Percentiles rank a stretch among this genome's conserved stretches.
Evolutionary conservation across 2,329 filamentous ascomycete species (phyloP).

Genomic region (Alternaria sp.): DNA sequence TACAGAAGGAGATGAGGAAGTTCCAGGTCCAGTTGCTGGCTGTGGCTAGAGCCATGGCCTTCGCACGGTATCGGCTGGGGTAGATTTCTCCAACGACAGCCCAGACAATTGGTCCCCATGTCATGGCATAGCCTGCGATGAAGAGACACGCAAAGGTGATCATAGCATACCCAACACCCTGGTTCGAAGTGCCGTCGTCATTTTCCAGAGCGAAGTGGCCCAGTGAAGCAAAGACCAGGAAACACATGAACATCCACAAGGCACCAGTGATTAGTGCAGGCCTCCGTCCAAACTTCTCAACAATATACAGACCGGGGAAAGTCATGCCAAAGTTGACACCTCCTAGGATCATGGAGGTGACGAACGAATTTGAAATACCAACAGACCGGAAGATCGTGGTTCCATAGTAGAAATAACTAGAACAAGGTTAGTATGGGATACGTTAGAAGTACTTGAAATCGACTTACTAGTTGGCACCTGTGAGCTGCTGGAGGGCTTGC

Average conservation of each 20-base stretch:
- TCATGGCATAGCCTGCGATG: constrained; percentile 71
- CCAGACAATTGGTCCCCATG: constrained; percentile 77
- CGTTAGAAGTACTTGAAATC: background rate
- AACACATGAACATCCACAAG: constrained; percentile 64
- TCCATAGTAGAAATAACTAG: constrained; percentile 65
- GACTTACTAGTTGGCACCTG: constrained; percentile 72
- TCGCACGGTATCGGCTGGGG: constrained; percentile 62
- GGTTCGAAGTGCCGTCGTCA: constrained; percentile 43
- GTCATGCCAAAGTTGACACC: constrained; percentile 59
- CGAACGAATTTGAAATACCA: constrained; percentile 54
- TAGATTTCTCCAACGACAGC: constrained; percentile 73
- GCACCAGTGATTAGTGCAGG: constrained; percentile 56
- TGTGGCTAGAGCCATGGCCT: constrained; percentile 56
- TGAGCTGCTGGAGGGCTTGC: constrained; percentile 73
- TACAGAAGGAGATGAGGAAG: constrained; percentile 65
- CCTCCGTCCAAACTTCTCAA: constrained; percentile 58
- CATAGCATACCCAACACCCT: constrained; percentile 64
- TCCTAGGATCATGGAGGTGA: constrained; percentile 59
- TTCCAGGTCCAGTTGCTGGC: constrained; percentile 56
- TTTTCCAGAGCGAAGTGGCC: constrained; percentile 55
- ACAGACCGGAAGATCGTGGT: constrained; percentile 56
- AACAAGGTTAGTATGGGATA: background rate
- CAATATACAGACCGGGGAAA: constrained; percentile 57
- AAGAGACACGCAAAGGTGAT: constrained; percentile 75
- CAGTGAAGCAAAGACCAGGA: constrained; percentile 62